Evolutionary conservation across 306 rosid species (phyloP), one percentile per base, ranked within the genome.

Genomic region (Erythrophleum fordii): DNA sequence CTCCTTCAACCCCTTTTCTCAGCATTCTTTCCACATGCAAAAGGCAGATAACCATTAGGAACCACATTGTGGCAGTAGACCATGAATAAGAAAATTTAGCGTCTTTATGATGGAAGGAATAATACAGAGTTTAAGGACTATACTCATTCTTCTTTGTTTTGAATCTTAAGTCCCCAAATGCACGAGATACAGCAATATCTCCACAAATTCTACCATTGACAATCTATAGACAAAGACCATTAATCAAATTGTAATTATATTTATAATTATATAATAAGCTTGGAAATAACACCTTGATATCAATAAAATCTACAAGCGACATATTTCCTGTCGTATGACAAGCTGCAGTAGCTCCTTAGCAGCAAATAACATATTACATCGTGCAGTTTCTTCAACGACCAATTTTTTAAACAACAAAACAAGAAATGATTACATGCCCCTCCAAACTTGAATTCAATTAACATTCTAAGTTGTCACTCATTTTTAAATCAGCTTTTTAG

Each of bases 101-200:
- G 34, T 37, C 59, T 23, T 78, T 45, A 26, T 53, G 77, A 66
- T 9, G 41, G 80, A 82, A 81, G 66, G 23, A 73, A 72, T 67
- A 62, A 39, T 69, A 77, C 60, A 84, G 82, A 71, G 78, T 45
- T 80, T 58, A 86, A 73, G 80, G 81, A 76, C 85, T 66, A 20
- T 82, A 95, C 99, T 95, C 94, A 42, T 88, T 88, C 89, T 95
- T 93, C 94, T 90, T 95, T 51, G 98, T 90, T 89, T 95, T 95
- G 90, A 93, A 95, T 75, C 97, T 87, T 75, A 88, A 11, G 86
- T 95, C 99, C 64, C 99, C 99, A 81, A 95, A 95, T 56, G 99
- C 98, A 73, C 99, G 98, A 80, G 99, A 92, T 45, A 95, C 92
- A 46, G 99, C 93, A 83, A 95, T 95, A 80, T 95, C 99, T 78